Percentiles rank a stretch among this genome's conserved stretches.
Conservation (phyloP, 116 monocot species). For the Iris pallida region DNA sequence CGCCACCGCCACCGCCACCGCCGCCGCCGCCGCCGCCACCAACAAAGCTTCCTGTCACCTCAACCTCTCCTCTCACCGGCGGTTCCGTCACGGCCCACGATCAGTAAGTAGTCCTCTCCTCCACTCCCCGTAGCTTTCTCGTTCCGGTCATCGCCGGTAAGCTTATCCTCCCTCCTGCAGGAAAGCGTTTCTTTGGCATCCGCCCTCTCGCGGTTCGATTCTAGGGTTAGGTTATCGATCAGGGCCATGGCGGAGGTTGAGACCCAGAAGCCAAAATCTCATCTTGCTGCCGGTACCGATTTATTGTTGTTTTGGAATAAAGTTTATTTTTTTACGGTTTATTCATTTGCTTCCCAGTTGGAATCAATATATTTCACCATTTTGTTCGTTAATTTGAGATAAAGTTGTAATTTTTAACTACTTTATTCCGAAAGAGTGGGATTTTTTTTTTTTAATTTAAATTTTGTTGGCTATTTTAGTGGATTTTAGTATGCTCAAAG, state of each 20-base stretch:
- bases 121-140: not conserved
- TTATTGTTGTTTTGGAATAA: not conserved
- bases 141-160: not conserved
- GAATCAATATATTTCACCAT: too few species aligned
- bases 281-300: not conserved
- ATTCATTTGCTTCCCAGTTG: not conserved
- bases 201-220: too few species aligned
- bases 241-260: conserved; percentile 11
- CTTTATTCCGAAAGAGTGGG: too few species aligned
- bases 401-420: too few species aligned
- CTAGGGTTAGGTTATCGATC: not conserved
- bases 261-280: not conserved
- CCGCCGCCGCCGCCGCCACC: not conserved
- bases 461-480: too few species aligned
- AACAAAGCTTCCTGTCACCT: not conserved
- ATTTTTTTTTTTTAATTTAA: too few species aligned
- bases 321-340: not conserved
- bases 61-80: conserved; percentile 1
- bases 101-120: not conserved
- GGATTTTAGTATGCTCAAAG: too few species aligned
- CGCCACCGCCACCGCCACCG: not conserved
- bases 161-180: too few species aligned
- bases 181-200: too few species aligned
- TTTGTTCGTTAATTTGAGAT: too few species aligned
- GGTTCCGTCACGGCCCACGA: not conserved